Conservation (phyloP, 805 yeast species). For the Candida golubevii region DNA sequence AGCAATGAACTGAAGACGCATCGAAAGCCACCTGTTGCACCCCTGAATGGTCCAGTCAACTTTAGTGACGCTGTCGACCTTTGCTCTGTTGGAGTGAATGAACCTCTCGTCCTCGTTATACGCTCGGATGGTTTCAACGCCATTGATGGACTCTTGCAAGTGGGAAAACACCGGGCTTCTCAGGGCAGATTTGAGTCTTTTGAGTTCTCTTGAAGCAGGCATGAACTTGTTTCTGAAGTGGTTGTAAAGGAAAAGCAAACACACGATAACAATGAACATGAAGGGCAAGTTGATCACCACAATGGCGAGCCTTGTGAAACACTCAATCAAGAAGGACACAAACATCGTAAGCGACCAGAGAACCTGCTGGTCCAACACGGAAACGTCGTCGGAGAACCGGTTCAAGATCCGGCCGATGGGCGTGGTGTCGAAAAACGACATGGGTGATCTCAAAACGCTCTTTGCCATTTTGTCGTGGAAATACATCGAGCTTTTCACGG, state of each 20-base stretch:
- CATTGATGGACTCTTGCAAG: constrained; percentile 34
- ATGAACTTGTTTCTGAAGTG: constrained; percentile 28
- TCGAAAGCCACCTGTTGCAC: constrained; percentile 33
- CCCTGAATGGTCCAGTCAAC: constrained; percentile 21
- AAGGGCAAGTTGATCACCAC: constrained; percentile 30
- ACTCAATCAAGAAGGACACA: constrained; percentile 20
- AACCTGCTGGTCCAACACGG: constrained; percentile 28
- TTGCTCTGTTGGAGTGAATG: constrained; percentile 19
- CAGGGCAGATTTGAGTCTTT: constrained; percentile 27
- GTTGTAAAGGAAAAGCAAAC: constrained; percentile 28
- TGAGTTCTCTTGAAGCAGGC: constrained; percentile 34
- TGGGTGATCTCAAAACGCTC: constrained; percentile 34
- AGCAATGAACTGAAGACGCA: constrained; percentile 35
- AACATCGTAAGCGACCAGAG: constrained; percentile 29
- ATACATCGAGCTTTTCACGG: constrained; percentile 27
- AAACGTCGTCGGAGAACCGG: constrained; percentile 36
- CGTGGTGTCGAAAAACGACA: constrained; percentile 41
- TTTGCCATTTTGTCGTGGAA: constrained; percentile 37
- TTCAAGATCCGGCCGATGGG: constrained; percentile 39
- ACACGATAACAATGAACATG: constrained; percentile 27
- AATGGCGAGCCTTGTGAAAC: constrained; percentile 26
- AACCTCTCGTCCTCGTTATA: constrained; percentile 29
- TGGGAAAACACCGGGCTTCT: constrained; percentile 34
- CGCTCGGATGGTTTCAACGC: constrained; percentile 34
- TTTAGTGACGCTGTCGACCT: constrained; percentile 23